Base-by-base conservation (phyloP, 2,329 filamentous ascomycete species). In the Thermothelomyces thermophilus region DNA sequence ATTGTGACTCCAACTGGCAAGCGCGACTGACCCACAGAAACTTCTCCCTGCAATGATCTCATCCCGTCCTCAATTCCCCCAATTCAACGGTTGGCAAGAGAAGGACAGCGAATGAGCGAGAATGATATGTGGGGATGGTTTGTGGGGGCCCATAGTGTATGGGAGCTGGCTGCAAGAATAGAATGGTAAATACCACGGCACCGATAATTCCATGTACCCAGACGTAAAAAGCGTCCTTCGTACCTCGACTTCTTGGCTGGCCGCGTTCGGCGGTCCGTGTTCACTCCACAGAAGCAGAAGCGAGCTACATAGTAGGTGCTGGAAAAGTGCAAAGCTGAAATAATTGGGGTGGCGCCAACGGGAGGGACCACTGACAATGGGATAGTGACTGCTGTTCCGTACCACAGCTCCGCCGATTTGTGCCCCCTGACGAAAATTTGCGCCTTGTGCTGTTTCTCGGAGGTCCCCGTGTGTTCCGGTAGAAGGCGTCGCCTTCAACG, bases 261-360 rank as follows among this genome's bases (percentile, higher is more conserved):
- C 41, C 48, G 16, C 9, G 20, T 41, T 20, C n/a, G 48, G 48
- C 17, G 26, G 36, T 53, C 56, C 56, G 53, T 53, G 47, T 47
- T 54, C 53, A 57, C 53, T 30, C 46, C 48, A 53, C 51, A 54
- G 49, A 52, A 55, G 47, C 51, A 26, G 24, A 5, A 5, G 24
- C 5, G 24, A 26, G 24, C 24, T 9, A 9, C 5, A 9, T 5
- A 26, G 24, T 26, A 9, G 24, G 49, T 35, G 30, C 19, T 28
- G 26, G 24, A 9, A 26, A n/a, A n/a, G n/a, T n/a, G n/a, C n/a
- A n/a, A n/a, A n/a, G n/a, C n/a, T n/a, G n/a, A n/a, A n/a, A n/a
- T n/a, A n/a, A 26, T 26, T 9, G 24, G 24, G 24, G 24, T 26
- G 24, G 24, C 24, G 24, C 24, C 24, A 9, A 26, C 24, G 24